Conservation (phyloP, 176 grass and related monocot genomes). For the Avena insularis region DNA sequence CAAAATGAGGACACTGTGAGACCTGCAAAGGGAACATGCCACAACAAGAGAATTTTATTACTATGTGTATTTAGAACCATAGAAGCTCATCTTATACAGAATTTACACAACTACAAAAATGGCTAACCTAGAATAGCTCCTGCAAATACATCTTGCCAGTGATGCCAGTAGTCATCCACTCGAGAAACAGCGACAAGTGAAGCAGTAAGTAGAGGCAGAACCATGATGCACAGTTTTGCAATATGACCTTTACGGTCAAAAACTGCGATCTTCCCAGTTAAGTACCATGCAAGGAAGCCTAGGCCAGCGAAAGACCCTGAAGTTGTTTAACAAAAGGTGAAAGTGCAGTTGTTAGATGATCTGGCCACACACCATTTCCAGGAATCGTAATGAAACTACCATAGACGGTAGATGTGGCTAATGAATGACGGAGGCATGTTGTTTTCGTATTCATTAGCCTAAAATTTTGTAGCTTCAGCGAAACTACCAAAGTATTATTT, state of each 20-base stretch:
- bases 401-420: neutral
- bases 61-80: neutral
- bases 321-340: slow-evolving; percentile 9
- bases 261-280: slow-evolving; percentile 77
- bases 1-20: slow-evolving; percentile 76
- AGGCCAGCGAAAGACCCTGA: slow-evolving; percentile 87
- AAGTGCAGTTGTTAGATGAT: slow-evolving; percentile 22
- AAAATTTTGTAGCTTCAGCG: neutral
- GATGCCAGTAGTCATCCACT: slow-evolving; percentile 95
- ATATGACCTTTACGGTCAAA: slow-evolving; percentile 79
- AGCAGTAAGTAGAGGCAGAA: slow-evolving; percentile 72
- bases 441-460: neutral
- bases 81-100: neutral
- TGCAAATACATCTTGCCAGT: slow-evolving; percentile 88
- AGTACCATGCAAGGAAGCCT: slow-evolving; percentile 87
- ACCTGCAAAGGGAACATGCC: slow-evolving; percentile 53
- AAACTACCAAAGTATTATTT: neutral
- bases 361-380: neutral
- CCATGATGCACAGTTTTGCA: slow-evolving; percentile 72
- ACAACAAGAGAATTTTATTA: neutral
- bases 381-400: slow-evolving; percentile 17
- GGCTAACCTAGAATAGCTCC: slow-evolving; percentile 67
- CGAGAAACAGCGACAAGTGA: slow-evolving; percentile 77
- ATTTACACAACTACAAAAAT: neutral
- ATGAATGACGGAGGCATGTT: neutral